Evolutionary conservation across 345 rosid species (phyloP).

Genomic region (Rhizophora apiculata): DNA sequence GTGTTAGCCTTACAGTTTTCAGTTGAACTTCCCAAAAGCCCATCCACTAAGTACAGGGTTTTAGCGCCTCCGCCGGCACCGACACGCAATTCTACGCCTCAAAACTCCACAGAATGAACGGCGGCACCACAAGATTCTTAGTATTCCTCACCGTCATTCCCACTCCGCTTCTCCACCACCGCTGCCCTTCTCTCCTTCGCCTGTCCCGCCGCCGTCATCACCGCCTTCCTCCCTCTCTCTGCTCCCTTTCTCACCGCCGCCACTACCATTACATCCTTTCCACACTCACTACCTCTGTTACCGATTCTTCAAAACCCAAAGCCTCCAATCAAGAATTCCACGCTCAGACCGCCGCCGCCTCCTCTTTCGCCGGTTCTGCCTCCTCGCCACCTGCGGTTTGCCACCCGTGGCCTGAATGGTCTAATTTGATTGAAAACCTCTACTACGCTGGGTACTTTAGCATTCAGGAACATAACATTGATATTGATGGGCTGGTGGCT

Average conservation of each 20-base stretch:
- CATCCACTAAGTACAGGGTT: conserved; percentile 22
- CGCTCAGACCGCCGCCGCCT: neutral
- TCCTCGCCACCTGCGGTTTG: neutral
- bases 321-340: neutral
- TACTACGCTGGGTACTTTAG: conserved; percentile 41
- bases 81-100: conserved; percentile 7
- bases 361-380: no score
- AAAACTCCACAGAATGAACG: conserved; percentile 36
- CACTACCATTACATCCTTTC: neutral
- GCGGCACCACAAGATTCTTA: conserved; percentile 57
- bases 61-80: conserved; percentile 9
- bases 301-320: neutral
- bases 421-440: conserved; percentile 34
- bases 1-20: neutral
- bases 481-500: conserved; percentile 25
- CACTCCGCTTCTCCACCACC: conserved; percentile 33
- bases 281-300: neutral
- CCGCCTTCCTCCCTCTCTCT: neutral
- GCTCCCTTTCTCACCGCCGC: neutral
- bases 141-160: conserved; percentile 40
- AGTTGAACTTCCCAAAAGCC: neutral
- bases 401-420: conserved; percentile 42
- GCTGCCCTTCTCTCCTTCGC: conserved; percentile 2
- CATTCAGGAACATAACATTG: conserved; percentile 1
- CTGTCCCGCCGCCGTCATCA: neutral